These are phyloP conservation scores for Canavalia gladiata DNA, from an alignment of 306 rosid species.

Conservation along the genomic window DNA sequence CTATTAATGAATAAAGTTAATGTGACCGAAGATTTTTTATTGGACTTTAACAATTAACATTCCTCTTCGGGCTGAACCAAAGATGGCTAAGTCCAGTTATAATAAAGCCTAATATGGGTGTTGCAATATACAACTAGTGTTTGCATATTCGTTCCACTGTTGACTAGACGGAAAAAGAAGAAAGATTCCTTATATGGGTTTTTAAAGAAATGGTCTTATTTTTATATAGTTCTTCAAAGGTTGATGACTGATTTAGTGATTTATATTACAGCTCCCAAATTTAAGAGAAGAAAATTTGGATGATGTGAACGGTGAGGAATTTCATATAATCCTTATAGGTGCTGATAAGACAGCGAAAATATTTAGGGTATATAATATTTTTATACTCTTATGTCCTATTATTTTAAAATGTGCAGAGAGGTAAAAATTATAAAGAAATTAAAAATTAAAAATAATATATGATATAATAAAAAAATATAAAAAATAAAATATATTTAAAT, in stretches of 20 bases:
- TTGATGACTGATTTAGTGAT: not conserved
- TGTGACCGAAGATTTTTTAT: not conserved
- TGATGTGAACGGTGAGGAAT: not conserved
- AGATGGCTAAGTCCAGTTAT: too few species aligned
- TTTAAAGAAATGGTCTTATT: not conserved
- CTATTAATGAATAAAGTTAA: not conserved
- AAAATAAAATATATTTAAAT: too few species aligned
- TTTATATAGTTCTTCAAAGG: too few species aligned
- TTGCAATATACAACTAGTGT: not conserved
- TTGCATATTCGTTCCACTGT: not conserved
- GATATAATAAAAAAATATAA: too few species aligned
- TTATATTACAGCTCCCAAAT: not conserved
- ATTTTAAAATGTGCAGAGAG: too few species aligned
- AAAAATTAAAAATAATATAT: too few species aligned
- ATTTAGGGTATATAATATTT: not conserved
- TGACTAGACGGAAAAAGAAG: conserved; percentile 15
- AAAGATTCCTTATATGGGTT: not conserved
- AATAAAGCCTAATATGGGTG: not conserved
- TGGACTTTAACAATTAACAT: not conserved
- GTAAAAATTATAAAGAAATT: too few species aligned
- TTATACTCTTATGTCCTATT: too few species aligned
- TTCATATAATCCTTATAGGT: conserved; percentile 20
- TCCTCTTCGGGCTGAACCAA: not conserved
- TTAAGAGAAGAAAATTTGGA: not conserved
- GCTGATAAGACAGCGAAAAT: conserved; percentile 22